Evolutionary conservation across 768 basidiomycete species (phyloP).

Genomic region (Leccinum obscurum): DNA sequence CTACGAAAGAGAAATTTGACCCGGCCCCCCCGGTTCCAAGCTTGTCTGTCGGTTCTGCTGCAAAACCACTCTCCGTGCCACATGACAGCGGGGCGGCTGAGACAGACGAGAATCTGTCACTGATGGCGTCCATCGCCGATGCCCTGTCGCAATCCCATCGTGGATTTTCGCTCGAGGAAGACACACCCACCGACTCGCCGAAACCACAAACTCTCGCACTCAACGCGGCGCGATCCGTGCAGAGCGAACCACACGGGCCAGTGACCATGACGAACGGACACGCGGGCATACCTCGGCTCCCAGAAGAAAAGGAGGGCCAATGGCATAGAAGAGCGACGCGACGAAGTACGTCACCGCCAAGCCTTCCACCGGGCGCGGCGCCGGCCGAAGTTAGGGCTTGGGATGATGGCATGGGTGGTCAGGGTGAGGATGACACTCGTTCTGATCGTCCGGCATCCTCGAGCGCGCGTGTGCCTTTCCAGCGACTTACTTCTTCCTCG

Average conservation of each 20-base stretch:
- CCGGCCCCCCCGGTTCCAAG: conserved; percentile 9
- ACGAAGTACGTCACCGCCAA: conserved; percentile 38
- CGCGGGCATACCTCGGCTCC: conserved; percentile 3
- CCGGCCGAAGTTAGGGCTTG: conserved; percentile 38
- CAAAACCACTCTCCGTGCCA: conserved; percentile 8
- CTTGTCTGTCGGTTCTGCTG: conserved; percentile 10
- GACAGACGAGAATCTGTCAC: conserved; percentile 31
- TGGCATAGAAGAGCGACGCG: conserved; percentile 26
- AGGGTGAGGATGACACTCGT: conserved; percentile 33
- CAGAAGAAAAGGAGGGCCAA: conserved; percentile 16
- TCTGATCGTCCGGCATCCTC: conserved; percentile 31
- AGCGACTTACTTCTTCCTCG: conserved; percentile 34
- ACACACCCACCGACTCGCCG: conserved; percentile 29
- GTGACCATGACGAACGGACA: conserved; percentile 20
- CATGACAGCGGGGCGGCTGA: conserved; percentile 6
- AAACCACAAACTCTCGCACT: conserved; percentile 32
- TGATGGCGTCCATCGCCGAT: conserved; percentile 40
- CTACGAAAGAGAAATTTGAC: conserved; percentile 42
- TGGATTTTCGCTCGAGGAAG: conserved; percentile 26
- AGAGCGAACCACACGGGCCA: conserved; percentile 22
- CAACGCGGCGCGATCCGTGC: background rate
- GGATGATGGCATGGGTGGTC: conserved; percentile 36
- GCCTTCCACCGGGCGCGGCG: conserved; percentile 45
- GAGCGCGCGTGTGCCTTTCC: conserved; percentile 37
- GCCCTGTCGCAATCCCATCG: conserved; percentile 35